Conservation (phyloP, 1,284 basidiomycete species). For the Microbotryomycetes sp. region DNA sequence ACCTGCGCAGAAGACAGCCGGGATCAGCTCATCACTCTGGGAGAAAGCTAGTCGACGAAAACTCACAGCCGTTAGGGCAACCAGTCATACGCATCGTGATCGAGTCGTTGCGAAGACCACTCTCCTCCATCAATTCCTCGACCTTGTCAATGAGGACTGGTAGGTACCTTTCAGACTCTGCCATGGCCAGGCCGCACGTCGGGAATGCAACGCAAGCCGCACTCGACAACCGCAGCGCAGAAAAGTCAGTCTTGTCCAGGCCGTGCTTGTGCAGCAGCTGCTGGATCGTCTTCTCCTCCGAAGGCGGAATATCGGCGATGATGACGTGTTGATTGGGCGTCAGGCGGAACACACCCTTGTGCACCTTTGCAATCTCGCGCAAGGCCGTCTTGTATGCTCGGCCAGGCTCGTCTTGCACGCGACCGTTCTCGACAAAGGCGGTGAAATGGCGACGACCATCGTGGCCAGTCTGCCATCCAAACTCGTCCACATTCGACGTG, state of each 20-base stretch:
- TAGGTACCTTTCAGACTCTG: slow-evolving; percentile 92
- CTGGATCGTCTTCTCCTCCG: slow-evolving; percentile 58
- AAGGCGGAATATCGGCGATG: slow-evolving; percentile 66
- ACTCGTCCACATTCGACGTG: slow-evolving; percentile 85
- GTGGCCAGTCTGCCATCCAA: slow-evolving; percentile 82
- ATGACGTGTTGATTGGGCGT: slow-evolving; percentile 86
- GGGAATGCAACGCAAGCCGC: slow-evolving; percentile 93
- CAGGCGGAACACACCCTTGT: slow-evolving; percentile 87
- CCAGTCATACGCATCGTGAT: slow-evolving; percentile 89
- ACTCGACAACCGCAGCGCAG: slow-evolving; percentile 72
- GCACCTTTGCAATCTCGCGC: slow-evolving; percentile 82
- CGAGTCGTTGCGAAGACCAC: slow-evolving; percentile 82
- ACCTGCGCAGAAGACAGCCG: slow-evolving; percentile 49
- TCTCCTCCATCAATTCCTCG: slow-evolving; percentile 88
- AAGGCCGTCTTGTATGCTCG: slow-evolving; percentile 86
- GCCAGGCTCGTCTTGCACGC: slow-evolving; percentile 85
- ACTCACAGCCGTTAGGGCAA: slow-evolving; percentile 41
- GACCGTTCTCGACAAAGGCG: slow-evolving; percentile 94
- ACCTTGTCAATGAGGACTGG: slow-evolving; percentile 91
- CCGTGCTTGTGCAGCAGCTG: slow-evolving; percentile 74
- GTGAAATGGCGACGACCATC: slow-evolving; percentile 85
- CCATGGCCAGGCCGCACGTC: slow-evolving; percentile 92
- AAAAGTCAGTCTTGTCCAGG: slow-evolving; percentile 78
- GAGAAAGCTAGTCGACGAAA: slow-evolving; percentile 46
- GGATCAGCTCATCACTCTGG: not conserved